Evolutionary conservation across 2,329 filamentous ascomycete genomes (phyloP), one percentile per base, ranked within the genome.

Genomic region (Ceratocystis cubensis): DNA sequence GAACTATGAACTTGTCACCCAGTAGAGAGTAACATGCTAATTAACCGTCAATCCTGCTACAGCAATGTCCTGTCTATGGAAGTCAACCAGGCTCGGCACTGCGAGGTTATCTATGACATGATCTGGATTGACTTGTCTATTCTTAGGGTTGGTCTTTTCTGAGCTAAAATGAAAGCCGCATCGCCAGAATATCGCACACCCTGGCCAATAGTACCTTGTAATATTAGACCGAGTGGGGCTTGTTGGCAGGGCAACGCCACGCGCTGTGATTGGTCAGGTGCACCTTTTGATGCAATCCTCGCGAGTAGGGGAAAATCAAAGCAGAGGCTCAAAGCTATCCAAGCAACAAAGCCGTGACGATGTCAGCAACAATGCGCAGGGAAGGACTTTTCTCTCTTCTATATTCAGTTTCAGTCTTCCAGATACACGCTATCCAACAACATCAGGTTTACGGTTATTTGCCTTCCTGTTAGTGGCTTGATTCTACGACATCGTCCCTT

Each of bases 211-310:
- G 10, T 1, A 15, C 4, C 37, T 0, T 15, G 3, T 41, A 41
- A 15, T 41, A 41, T 17, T 41, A 22, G 30, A 2, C 5, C 44
- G 7, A 61, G 62, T 20, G 62, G 65, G 53, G 7, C 30, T 22
- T 44, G 66, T 65, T 67, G 63, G 45, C 66, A 10, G 45, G 57
- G 57, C 63, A 67, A 67, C 66, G 41, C 25, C n/a, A 45, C 46
- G 57, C 53, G 63, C 57, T 65, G 17, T 65, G 56, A 64, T 67
- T 67, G 63, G 66, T 37, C 41, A 17, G 45, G 6, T n/a, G 25
- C 44, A 30, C 15, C 4, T 20, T 1, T 7, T 45, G 57, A 37
- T 41, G 20, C 33, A 63, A 48, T 20, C 28, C 17, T 59, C 48
- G 64, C 41, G 59, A 63, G 22, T n/a, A 41, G 15, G 7, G 41